These are phyloP conservation scores for Margaritispora aquatica DNA, from an alignment of 495 filamentous ascomycete species.

Conservation along the genomic window DNA sequence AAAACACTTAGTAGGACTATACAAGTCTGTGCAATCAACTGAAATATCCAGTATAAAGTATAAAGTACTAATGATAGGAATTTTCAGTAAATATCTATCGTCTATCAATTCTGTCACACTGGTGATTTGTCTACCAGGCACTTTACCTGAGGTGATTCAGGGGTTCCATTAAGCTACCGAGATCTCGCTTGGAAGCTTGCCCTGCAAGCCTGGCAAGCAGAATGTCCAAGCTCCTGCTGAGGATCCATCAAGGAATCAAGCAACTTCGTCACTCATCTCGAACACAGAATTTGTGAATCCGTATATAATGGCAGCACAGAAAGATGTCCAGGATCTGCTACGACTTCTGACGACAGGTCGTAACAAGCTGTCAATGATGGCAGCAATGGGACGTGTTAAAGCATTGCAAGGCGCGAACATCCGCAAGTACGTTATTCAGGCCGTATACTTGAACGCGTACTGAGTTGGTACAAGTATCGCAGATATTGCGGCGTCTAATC, in stretches of 20 bases:
- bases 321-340: constrained; percentile 64
- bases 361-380: constrained; percentile 66
- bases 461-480: constrained; percentile 38
- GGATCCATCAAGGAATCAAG: too few species aligned
- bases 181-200: not conserved
- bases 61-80: too few species aligned
- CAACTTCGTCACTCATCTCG: not conserved
- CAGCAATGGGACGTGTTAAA: constrained; percentile 63
- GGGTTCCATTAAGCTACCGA: not conserved
- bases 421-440: constrained; percentile 41
- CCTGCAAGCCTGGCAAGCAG: too few species aligned
- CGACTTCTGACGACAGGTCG: constrained; percentile 69
- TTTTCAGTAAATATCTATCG: too few species aligned
- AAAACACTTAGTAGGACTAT: too few species aligned
- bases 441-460: not conserved
- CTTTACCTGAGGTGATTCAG: too few species aligned
- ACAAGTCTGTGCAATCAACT: too few species aligned
- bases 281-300: not conserved
- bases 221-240: not conserved
- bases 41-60: too few species aligned
- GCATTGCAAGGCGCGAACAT: constrained; percentile 58
- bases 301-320: constrained; percentile 43
- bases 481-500: constrained; percentile 53
- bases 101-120: too few species aligned
- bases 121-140: too few species aligned